Percentiles rank a stretch among this genome's conserved stretches.
Conservation (phyloP, 75 land plant genomes). For the Selaginella tamariscina region DNA sequence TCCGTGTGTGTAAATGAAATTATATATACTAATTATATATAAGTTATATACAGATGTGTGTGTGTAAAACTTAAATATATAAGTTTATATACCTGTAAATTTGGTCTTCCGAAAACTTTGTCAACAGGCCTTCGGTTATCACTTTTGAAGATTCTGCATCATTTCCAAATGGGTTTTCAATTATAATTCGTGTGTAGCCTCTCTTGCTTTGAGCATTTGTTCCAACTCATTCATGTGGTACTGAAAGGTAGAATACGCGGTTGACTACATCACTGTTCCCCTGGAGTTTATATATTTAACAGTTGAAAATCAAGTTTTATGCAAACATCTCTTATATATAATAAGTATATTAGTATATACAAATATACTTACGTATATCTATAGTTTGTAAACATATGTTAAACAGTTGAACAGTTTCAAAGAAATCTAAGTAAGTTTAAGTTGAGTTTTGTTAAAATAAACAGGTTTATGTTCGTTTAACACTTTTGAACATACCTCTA, state of each 20-base stretch:
- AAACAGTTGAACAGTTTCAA: too few relatives aligned
- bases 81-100: slow-evolving; percentile 37
- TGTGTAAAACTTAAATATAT: background rate
- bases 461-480: too few relatives aligned
- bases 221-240: slow-evolving; percentile 52
- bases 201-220: slow-evolving; percentile 33
- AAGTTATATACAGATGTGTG: background rate
- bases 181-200: slow-evolving; percentile 43
- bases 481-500: too few relatives aligned
- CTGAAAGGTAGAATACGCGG: slow-evolving; percentile 64
- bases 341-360: background rate
- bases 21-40: background rate
- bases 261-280: too few relatives aligned
- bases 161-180: slow-evolving; percentile 61
- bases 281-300: too few relatives aligned
- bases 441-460: too few relatives aligned
- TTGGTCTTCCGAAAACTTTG: slow-evolving; percentile 47
- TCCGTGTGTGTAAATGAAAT: too few relatives aligned
- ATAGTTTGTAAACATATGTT: too few relatives aligned
- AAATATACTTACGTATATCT: too few relatives aligned
- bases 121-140: slow-evolving; percentile 39
- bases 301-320: slow-evolving; percentile 20
- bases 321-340: background rate
- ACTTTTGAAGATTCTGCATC: slow-evolving; percentile 52
- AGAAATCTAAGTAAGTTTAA: too few relatives aligned